Base-by-base conservation (phyloP, 148 eudicot genomes). In the Rhododendron ferrugineum region DNA sequence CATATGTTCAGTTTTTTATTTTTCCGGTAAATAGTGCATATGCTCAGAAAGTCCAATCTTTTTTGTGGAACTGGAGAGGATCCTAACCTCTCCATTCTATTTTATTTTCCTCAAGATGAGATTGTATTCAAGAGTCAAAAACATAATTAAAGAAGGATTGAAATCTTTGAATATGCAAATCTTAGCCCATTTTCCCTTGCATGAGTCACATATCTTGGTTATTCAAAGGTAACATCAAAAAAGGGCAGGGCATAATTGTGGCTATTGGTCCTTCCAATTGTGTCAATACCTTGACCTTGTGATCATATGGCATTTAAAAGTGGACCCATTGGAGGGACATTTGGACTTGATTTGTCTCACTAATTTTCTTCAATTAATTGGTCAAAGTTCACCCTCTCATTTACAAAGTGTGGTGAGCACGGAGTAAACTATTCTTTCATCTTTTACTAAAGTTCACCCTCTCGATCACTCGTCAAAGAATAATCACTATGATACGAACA, bases 351-450 rank as follows among this genome's bases (percentile, higher is more conserved):
- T 22, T 40, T 37, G 79, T 75, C 78, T 75, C 80, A 0, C 11
- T 20, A 20, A 0, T 40, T 20, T 11, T 20, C 34, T 46, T 78
- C 80, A 46, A 78, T 44, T 78, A 23, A 23, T 78, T n/a, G 54
- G 14, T 20, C 10, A 5, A 77, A 64, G 60, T 54, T 54, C 60
- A 54, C 22, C 60, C 6, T 54, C 60, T 54, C 64, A 58, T 26
- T 58, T 58, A 70, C 40, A 72, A 36, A 79, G 68, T 85, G 87
- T 50, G 66, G 78, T 82, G 84, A 86, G 87, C 80, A 60, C 89
- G 87, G 5, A 47, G 83, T 84, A 82, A 87, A 83, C 76, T 89
- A 85, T 89, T 89, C 85, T 83, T 83, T 85, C 88, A 85, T 86
- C 84, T 87, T 86, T 84, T 89, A 82, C 87, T 84, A 89, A 78